phyloP scores from a whole-genome alignment of 129 eudicot species.

The Calendula officinalis region DNA sequence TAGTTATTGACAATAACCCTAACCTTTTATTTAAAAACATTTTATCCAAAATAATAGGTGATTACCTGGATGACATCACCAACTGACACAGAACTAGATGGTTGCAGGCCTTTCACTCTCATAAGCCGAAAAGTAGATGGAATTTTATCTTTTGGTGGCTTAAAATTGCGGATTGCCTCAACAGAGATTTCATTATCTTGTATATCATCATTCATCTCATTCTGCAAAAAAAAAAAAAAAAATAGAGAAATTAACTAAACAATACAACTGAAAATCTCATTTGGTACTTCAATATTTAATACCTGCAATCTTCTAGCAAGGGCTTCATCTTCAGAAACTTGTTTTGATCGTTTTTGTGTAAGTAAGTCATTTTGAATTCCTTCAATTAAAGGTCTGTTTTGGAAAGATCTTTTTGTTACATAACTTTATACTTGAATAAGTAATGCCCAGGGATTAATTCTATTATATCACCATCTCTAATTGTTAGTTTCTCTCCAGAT shows the following conservation, averaged over 20 bases:
- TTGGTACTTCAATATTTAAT: too few species aligned
- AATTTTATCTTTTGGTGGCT: constrained; percentile 47
- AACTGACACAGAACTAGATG: constrained; percentile 76
- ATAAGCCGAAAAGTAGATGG: constrained; percentile 74
- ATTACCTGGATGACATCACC: constrained; percentile 80
- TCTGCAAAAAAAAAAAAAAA: constrained; percentile 22
- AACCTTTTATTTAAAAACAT: too few species aligned
- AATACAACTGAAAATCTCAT: not conserved
- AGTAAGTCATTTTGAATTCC: constrained; percentile 27
- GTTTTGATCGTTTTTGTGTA: constrained; percentile 42
- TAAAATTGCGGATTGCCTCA: constrained; percentile 55
- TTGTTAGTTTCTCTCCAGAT: constrained; percentile 50
- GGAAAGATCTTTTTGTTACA: constrained; percentile 20
- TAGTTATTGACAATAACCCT: too few species aligned
- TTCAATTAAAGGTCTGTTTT: constrained; percentile 35
- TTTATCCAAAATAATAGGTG: not conserved
- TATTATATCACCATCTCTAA: constrained; percentile 63
- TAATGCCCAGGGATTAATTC: constrained; percentile 92
- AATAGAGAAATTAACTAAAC: constrained; percentile 6
- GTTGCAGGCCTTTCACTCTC: constrained; percentile 76
- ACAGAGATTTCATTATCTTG: constrained; percentile 27
- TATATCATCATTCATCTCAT: constrained; percentile 30
- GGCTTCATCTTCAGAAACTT: constrained; percentile 51
- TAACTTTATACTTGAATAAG: constrained; percentile 54
- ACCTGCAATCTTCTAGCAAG: constrained; percentile 49